Percentiles rank a stretch among this genome's conserved stretches.
phyloP scores from a whole-genome alignment of 192 early-diverging fungal genomes.

The Endogone sp. region DNA sequence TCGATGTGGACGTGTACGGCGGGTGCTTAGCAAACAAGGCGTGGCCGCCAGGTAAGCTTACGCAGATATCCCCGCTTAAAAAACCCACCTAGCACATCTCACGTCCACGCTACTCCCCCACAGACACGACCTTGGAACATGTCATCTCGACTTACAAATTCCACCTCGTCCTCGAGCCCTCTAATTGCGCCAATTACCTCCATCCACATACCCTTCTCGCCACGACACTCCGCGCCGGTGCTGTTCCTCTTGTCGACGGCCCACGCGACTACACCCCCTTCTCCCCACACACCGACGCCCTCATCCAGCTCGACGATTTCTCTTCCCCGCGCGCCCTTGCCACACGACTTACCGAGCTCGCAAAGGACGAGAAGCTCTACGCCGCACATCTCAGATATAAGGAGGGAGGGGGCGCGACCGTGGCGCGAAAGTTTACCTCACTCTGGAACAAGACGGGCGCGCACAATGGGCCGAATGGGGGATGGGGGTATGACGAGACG shows the following conservation, averaged over 20 bases:
- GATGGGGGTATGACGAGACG: not conserved
- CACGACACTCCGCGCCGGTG: conserved; percentile 12
- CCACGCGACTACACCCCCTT: conserved; percentile 28
- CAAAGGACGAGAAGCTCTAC: conserved; percentile 8
- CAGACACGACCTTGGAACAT: conserved; percentile 2
- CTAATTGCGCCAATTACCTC: conserved; percentile 32
- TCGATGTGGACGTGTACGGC: conserved; percentile 28
- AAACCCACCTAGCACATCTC: too few species aligned
- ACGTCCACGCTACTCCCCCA: not conserved
- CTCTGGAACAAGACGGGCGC: not conserved
- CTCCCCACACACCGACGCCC: conserved; percentile 16
- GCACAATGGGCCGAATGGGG: not conserved
- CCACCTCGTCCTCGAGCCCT: conserved; percentile 27
- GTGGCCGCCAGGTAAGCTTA: conserved; percentile 18
- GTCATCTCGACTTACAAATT: conserved; percentile 25
- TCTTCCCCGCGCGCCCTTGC: conserved; percentile 15
- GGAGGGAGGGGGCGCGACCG: not conserved
- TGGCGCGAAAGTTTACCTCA: not conserved
- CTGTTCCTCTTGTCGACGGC: conserved; percentile 27
- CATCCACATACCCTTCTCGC: conserved; percentile 1
- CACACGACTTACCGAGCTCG: conserved; percentile 9
- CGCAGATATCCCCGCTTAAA: not conserved
- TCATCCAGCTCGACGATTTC: conserved; percentile 24
- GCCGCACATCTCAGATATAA: conserved; percentile 2
- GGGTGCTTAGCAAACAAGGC: conserved; percentile 20